Evolutionary conservation across 2,329 filamentous ascomycete genomes (phyloP), one percentile per base, ranked within the genome.

Genomic region (Sordariomycetes sp.): DNA sequence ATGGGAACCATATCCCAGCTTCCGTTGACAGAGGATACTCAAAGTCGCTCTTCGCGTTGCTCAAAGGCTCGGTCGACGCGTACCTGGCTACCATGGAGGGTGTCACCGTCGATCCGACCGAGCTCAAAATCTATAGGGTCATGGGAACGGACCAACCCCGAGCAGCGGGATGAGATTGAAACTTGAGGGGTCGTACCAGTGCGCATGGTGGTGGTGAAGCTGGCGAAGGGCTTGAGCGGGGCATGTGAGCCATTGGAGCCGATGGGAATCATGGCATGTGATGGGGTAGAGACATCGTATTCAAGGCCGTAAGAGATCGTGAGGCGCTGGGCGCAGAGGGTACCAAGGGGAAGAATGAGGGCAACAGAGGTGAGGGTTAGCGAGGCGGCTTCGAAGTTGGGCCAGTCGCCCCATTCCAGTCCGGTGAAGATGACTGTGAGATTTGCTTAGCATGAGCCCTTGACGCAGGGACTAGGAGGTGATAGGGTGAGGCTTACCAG

Each of bases 351-450:
- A 1, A 75, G 58, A 25, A 73, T 59, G 32, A 72, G 47, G 40
- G 65, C 57, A 27, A 73, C 66, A 0, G 67, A 63, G 0, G 68
- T 71, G 27, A 62, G 51, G 0, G 65, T 63, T 24, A 72, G 50
- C 2, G 70, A 71, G 16, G 57, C 67, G 14, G 66, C 47, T 39
- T 74, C 68, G 41, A 75, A 71, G 36, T 58, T 57, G 5, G 48
- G 42, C 9, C 59, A 60, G 9, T 50, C 42, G 17, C 48, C 53
- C 44, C 63, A 66, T 43, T 72, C 60, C 3, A 75, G 50, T 4
- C 55, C 59, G 2, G 67, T 58, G 40, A 75, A 74, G 36, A 74
- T 44, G 36, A 65, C 70, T 74, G n/a, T n/a, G n/a, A n/a, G 4
- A 18, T 16, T 9, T 4, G 6, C 8, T 18, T 17, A 30, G 28